phyloP scores from a whole-genome alignment of 2,329 filamentous ascomycete species.

The Chaetomium olivaceum region DNA sequence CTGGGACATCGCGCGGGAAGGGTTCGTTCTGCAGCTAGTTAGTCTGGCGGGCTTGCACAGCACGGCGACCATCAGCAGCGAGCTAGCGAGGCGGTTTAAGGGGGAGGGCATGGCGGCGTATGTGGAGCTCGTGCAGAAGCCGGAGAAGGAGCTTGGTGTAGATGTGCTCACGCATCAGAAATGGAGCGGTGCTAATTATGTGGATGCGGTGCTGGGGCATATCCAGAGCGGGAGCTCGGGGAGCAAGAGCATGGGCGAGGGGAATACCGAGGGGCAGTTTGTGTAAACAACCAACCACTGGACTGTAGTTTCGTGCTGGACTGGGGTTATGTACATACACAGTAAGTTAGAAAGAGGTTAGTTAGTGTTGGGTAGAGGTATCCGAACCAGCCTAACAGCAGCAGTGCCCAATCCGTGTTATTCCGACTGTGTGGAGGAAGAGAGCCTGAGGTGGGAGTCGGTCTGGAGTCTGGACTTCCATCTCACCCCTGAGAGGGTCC shows the following conservation, averaged over 20 bases:
- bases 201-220: constrained; percentile 85
- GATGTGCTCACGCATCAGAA: constrained; percentile 96
- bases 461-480: neutral
- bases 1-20: constrained; percentile 91
- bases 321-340: neutral
- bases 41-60: constrained; percentile 67
- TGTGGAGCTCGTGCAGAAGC: constrained; percentile 85
- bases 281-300: neutral
- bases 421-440: neutral
- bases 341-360: neutral
- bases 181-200: constrained; percentile 69
- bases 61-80: constrained; percentile 64
- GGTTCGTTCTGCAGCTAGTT: constrained; percentile 70
- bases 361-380: neutral
- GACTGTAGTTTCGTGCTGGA: neutral
- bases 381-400: neutral
- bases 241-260: constrained; percentile 91
- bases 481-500: neutral
- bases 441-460: neutral
- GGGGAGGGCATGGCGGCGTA: constrained; percentile 95
- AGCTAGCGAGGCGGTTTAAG: constrained; percentile 81
- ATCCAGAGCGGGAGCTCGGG: constrained; percentile 90
- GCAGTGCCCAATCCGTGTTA: neutral
- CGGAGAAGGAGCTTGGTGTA: constrained; percentile 86
- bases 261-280: constrained; percentile 81